phyloP scores from a whole-genome alignment of 371 early-diverging fungal species.

The Mucor circinelloides region DNA sequence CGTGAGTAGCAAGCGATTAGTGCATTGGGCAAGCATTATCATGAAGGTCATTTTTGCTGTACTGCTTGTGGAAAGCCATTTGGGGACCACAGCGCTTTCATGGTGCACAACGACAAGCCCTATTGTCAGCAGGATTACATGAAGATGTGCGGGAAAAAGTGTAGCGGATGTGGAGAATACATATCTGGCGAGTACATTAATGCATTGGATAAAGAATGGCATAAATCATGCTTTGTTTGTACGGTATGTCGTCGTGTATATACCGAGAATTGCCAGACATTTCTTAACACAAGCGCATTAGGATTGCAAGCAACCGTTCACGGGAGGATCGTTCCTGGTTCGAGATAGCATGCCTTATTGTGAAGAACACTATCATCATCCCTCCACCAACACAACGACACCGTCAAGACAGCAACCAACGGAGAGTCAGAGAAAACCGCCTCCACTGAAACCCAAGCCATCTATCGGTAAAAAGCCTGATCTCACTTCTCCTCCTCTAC shows the following conservation, averaged over 20 bases:
- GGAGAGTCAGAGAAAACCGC: background rate
- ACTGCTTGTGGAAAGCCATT: constrained; percentile 18
- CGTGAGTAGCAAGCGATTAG: constrained; percentile 12
- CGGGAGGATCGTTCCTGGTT: constrained; percentile 48
- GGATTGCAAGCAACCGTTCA: constrained; percentile 59
- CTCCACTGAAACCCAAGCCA: constrained; percentile 11
- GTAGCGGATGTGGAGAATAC: constrained; percentile 29
- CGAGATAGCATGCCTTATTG: constrained; percentile 65
- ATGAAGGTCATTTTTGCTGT: constrained; percentile 28
- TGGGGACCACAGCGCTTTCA: constrained; percentile 16
- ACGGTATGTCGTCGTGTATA: constrained; percentile 18
- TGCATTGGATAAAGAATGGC: constrained; percentile 69
- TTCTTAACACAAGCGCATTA: background rate
- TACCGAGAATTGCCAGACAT: background rate
- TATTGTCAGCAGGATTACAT: constrained; percentile 28
- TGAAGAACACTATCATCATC: constrained; percentile 59
- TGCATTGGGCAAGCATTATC: constrained; percentile 31
- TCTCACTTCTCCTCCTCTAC: background rate
- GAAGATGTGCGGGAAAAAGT: constrained; percentile 20
- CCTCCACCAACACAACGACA: background rate
- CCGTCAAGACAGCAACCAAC: background rate
- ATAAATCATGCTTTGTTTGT: constrained; percentile 72
- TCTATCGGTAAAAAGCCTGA: background rate
- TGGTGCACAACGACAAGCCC: constrained; percentile 22
- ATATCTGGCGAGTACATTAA: constrained; percentile 62